Evolutionary conservation across 2,329 filamentous ascomycete genomes (phyloP).

Genomic region (Aureobasidium uvarum): DNA sequence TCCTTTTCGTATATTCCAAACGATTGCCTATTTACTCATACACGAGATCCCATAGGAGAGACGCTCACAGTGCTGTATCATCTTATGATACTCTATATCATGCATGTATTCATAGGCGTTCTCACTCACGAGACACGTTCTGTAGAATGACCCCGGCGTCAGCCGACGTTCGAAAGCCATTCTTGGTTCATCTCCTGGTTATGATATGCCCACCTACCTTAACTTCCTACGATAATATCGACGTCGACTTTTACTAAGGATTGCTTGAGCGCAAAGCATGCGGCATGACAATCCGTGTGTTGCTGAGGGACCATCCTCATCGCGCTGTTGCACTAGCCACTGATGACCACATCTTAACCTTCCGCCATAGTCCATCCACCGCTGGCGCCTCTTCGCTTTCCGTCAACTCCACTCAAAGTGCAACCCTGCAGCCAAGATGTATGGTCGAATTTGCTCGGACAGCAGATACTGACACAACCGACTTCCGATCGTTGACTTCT

Average conservation of each 20-base stretch:
- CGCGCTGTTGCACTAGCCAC: slow-evolving; percentile 86
- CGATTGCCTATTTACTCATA: not conserved
- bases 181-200: slow-evolving; percentile 14
- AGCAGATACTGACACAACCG: slow-evolving; percentile 64
- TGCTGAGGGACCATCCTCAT: slow-evolving; percentile 82
- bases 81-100: not conserved
- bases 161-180: slow-evolving; percentile 11
- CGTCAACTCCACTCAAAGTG: slow-evolving; percentile 37
- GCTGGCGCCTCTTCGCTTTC: slow-evolving; percentile 52
- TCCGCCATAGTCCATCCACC: slow-evolving; percentile 71
- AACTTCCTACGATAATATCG: slow-evolving; percentile 9
- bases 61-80: not conserved
- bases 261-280: slow-evolving; percentile 21
- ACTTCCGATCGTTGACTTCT: slow-evolving; percentile 73
- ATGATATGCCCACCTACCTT: slow-evolving; percentile 5
- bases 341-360: slow-evolving; percentile 74
- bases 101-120: not conserved
- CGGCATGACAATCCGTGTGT: slow-evolving; percentile 66
- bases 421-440: slow-evolving; percentile 58
- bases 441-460: slow-evolving; percentile 81
- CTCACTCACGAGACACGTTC: not conserved
- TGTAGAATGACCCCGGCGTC: slow-evolving; percentile 8
- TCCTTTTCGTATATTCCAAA: not conserved
- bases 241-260: not conserved
- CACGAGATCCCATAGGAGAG: not conserved